Conservation (phyloP, 345 rosid genomes). For the Gossypium ekmanianum region DNA sequence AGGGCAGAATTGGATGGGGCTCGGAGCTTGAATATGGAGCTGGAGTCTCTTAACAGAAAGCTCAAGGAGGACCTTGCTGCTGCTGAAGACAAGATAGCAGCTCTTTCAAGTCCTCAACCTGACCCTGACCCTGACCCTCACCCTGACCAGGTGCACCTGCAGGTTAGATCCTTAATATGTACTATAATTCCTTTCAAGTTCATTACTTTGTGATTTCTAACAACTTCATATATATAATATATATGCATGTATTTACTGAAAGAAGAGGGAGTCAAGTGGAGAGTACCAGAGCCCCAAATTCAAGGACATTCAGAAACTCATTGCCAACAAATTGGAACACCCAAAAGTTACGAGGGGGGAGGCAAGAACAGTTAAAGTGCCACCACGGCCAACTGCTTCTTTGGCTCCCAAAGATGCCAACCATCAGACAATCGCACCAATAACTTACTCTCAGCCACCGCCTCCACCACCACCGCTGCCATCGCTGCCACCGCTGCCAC, state of each 20-base stretch:
- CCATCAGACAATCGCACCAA: slow-evolving; percentile 25
- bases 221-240: not conserved
- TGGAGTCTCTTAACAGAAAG: slow-evolving; percentile 49
- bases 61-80: slow-evolving; percentile 58
- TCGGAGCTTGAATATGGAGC: slow-evolving; percentile 44
- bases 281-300: slow-evolving; percentile 50
- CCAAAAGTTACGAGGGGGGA: slow-evolving; percentile 41
- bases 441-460: slow-evolving; percentile 35
- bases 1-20: slow-evolving; percentile 59
- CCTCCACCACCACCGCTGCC: slow-evolving; percentile 27
- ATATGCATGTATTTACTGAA: not conserved
- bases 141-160: slow-evolving; percentile 29
- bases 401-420: slow-evolving; percentile 26
- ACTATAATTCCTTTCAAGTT: not conserved
- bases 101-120: slow-evolving; percentile 33
- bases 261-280: slow-evolving; percentile 38
- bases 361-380: slow-evolving; percentile 26
- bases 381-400: slow-evolving; percentile 24
- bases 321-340: slow-evolving; percentile 61
- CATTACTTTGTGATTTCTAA: slow-evolving; percentile 3
- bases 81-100: slow-evolving; percentile 56
- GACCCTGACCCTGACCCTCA: slow-evolving; percentile 8
- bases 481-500: slow-evolving; percentile 26
- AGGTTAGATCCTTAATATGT: not conserved
- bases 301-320: slow-evolving; percentile 69